Base-by-base conservation (phyloP, 768 basidiomycete species). In the Tricholoma hemisulphureum region DNA sequence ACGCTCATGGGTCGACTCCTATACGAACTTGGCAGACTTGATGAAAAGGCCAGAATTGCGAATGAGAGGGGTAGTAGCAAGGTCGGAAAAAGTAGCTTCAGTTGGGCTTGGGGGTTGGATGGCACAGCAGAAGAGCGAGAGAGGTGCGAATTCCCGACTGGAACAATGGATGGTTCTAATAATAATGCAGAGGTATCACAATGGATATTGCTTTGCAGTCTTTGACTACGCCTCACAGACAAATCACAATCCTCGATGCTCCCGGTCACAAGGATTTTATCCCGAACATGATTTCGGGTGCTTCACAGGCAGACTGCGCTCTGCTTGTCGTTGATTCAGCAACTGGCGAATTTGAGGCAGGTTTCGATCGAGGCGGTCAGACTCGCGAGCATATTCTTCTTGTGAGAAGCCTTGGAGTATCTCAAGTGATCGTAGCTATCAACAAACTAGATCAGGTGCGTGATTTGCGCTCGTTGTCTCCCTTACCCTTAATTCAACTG, bases 231-330 rank as follows among this genome's bases (percentile, higher is more conserved):
- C 75, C 84, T 0, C 81, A 88, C 61, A 82, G 90, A 51, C 82
- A 86, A 61, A 86, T 98, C 62, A 97, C 94, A 1, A 84, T 99
- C n/a, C 83, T 99, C 28, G 97, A 99, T 65, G 96, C 96, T 0
- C 97, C 97, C 0, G 97, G 97, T 0, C 97, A 99, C 73, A 89
- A 87, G 62, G 97, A 99, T 67, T 98, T 98, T 65, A 90, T 99
- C 61, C 97, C 97, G 1, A 98, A 98, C 69, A 98, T 98, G 96
- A 99, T 99, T 53, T 98, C 95, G 0, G 97, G 97, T 1, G 96
- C 97, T 6, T 87, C 95, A 2, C 97, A 98, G 72, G 97, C 96
- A 0, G 97, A 98, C 63, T 93, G 93, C 48, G 94, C 97, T 0
- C 73, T 98, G 7, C 84, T 98, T 20, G 95, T 98, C 3, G 87